Evolutionary conservation across 495 filamentous ascomycete genomes (phyloP).

Genomic region (Pseudomonodictys pantanalensis): DNA sequence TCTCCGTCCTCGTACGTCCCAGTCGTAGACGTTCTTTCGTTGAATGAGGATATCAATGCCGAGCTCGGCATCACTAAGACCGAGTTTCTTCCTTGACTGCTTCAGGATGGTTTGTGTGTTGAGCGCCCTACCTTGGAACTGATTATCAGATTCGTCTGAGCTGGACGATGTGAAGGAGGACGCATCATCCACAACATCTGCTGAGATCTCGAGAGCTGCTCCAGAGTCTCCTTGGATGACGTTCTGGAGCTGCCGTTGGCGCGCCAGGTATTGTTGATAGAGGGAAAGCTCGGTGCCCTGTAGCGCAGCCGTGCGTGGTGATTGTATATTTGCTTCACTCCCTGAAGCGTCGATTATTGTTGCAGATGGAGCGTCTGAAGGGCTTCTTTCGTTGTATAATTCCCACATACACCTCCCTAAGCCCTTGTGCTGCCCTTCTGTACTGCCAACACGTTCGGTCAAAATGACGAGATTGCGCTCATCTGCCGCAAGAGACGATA

Average conservation of each 20-base stretch:
- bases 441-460: constrained; percentile 55
- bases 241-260: constrained; percentile 73
- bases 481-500: constrained; percentile 71
- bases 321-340: constrained; percentile 56
- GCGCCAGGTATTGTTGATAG: constrained; percentile 89
- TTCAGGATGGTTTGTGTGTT: constrained; percentile 81
- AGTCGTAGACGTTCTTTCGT: constrained; percentile 83
- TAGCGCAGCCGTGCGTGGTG: constrained; percentile 61
- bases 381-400: constrained; percentile 30
- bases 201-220: constrained; percentile 62
- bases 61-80: constrained; percentile 77
- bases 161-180: constrained; percentile 75
- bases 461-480: constrained; percentile 78
- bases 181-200: constrained; percentile 79
- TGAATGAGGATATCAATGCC: constrained; percentile 90
- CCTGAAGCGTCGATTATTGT: constrained; percentile 57
- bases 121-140: constrained; percentile 86
- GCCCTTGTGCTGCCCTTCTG: constrained; percentile 15
- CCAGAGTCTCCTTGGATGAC: constrained; percentile 66
- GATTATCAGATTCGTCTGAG: constrained; percentile 83
- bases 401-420: constrained; percentile 41
- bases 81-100: constrained; percentile 77
- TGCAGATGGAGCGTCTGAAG: neutral
- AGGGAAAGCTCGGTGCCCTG: constrained; percentile 69
- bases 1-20: constrained; percentile 87